Evolutionary conservation across 345 rosid species (phyloP).

Genomic region (Reutealis trisperma): DNA sequence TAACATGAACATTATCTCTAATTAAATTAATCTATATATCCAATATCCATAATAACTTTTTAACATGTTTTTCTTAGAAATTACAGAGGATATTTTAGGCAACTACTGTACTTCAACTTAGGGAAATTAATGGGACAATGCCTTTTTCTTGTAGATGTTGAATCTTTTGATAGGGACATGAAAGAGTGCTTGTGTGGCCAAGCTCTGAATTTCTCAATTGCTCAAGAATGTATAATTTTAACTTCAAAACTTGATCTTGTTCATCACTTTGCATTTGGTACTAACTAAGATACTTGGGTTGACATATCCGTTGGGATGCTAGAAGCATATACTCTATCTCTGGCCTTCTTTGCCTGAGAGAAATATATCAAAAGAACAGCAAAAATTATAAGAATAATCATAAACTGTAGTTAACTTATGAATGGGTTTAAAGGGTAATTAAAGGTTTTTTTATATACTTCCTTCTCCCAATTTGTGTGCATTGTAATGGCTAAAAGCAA

Average conservation of each 20-base stretch:
- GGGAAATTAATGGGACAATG: not conserved
- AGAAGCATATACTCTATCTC: constrained; percentile 21
- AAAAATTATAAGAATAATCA: not conserved
- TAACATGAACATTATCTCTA: too few species aligned
- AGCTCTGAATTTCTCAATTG: too few species aligned
- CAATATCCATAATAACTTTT: too few species aligned
- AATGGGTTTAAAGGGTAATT: too few species aligned
- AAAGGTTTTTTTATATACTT: constrained; percentile 17
- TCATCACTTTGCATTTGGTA: not conserved
- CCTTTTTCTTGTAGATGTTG: not conserved
- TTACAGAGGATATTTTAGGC: not conserved
- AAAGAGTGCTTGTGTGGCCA: too few species aligned
- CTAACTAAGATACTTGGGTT: not conserved
- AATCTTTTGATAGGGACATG: not conserved
- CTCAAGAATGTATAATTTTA: too few species aligned
- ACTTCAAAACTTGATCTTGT: not conserved
- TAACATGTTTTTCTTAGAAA: not conserved
- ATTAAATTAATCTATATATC: too few species aligned
- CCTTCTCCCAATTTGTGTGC: constrained; percentile 34
- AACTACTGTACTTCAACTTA: too few species aligned
- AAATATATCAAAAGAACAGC: not conserved
- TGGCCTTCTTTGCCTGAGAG: constrained; percentile 36
- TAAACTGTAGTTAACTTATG: not conserved
- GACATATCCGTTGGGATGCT: not conserved
- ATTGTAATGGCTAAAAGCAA: constrained; percentile 31